Evolutionary conservation across 495 filamentous ascomycete species (phyloP).

Genomic region (Neurospora sp.): DNA sequence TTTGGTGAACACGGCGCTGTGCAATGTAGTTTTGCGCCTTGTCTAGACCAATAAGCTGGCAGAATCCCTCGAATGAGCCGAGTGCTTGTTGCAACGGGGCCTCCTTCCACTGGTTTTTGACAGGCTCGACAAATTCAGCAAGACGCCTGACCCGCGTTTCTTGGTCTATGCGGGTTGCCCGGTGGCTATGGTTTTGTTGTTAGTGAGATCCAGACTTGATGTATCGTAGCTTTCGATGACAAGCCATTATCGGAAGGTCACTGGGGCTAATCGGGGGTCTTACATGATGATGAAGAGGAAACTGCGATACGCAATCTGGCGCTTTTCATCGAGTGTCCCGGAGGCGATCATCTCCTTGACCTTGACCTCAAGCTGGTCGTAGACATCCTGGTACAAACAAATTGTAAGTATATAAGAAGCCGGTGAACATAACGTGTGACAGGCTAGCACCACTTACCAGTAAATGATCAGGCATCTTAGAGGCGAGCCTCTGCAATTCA

Average conservation of each 20-base stretch:
- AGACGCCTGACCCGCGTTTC: conserved; percentile 54
- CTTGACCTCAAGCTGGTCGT: conserved; percentile 73
- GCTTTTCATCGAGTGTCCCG: conserved; percentile 64
- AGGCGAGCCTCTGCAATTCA: conserved; percentile 80
- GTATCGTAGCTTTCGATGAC: background rate
- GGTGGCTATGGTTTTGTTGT: conserved; percentile 47
- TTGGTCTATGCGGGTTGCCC: conserved; percentile 63
- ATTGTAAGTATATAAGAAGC: conserved; percentile 3
- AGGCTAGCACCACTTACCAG: conserved; percentile 37
- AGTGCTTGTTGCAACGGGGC: conserved; percentile 55
- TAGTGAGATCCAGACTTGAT: background rate
- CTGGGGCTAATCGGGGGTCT: conserved; percentile 3
- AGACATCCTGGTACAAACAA: conserved; percentile 47
- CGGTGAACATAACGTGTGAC: background rate
- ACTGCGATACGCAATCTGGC: conserved; percentile 53
- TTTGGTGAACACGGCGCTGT: conserved; percentile 57
- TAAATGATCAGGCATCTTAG: conserved; percentile 83
- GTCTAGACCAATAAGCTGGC: conserved; percentile 64
- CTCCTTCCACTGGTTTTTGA: conserved; percentile 73
- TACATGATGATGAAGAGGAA: conserved; percentile 90
- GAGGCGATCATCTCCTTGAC: conserved; percentile 69
- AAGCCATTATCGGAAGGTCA: background rate
- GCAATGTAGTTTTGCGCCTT: conserved; percentile 72
- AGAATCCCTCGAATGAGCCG: conserved; percentile 70
- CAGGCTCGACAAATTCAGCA: conserved; percentile 62